phyloP scores from a whole-genome alignment of 2,329 filamentous ascomycete genomes.

The Arachnomyces sp. region DNA sequence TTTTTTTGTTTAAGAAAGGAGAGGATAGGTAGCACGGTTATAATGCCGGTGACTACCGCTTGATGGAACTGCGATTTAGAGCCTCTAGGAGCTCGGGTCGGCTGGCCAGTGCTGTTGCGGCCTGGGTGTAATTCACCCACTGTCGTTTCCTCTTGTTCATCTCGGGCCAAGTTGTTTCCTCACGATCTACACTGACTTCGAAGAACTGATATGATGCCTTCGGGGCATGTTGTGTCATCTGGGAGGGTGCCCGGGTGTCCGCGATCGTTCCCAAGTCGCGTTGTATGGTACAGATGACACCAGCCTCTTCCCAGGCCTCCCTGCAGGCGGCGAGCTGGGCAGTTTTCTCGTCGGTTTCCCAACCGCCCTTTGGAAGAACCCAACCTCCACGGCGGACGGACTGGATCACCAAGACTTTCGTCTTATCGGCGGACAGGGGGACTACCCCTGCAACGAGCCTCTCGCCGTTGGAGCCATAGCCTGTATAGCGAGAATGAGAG shows the following conservation, averaged over 20 bases:
- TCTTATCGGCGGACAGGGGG: conserved; percentile 75
- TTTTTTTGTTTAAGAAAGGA: conserved; percentile 6
- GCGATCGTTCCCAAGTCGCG: conserved; percentile 79
- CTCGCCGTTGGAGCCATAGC: conserved; percentile 86
- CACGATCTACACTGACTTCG: conserved; percentile 77
- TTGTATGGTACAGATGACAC: conserved; percentile 75
- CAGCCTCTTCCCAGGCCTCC: conserved; percentile 97
- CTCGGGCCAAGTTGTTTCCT: conserved; percentile 87
- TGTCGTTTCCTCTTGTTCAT: conserved; percentile 79
- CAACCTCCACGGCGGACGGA: conserved; percentile 84
- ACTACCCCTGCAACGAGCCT: conserved; percentile 92
- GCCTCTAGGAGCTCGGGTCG: conserved; percentile 86
- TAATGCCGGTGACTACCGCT: conserved; percentile 33
- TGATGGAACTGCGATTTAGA: conserved; percentile 68
- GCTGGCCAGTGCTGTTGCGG: conserved; percentile 64
- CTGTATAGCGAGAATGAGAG: conserved; percentile 39
- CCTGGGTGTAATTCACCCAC: conserved; percentile 82
- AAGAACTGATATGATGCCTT: conserved; percentile 56
- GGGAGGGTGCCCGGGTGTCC: conserved; percentile 58
- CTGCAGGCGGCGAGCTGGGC: conserved; percentile 73
- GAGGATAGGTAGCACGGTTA: conserved; percentile 14
- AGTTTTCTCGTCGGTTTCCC: conserved; percentile 89
- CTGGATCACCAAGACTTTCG: conserved; percentile 85
- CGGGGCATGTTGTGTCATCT: conserved; percentile 52
- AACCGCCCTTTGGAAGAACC: conserved; percentile 96